Evolutionary conservation across 2,329 filamentous ascomycete genomes (phyloP).

Genomic region (Clarireedia paspali): DNA sequence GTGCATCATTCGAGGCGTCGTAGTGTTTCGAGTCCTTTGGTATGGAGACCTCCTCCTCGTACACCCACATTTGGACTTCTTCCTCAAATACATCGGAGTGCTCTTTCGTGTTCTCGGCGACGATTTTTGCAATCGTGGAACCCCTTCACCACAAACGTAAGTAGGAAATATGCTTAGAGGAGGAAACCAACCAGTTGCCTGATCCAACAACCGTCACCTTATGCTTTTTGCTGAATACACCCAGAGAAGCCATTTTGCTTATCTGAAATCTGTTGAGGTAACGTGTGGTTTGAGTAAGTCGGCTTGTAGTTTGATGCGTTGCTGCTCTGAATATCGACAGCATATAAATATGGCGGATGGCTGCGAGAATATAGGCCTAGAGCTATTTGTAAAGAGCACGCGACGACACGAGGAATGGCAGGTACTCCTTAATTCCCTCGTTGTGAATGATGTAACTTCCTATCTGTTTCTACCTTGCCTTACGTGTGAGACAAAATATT

Average conservation of each 20-base stretch:
- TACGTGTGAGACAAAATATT: no score
- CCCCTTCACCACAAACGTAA: conserved; percentile 51
- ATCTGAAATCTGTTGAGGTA: conserved; percentile 16
- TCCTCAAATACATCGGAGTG: conserved; percentile 77
- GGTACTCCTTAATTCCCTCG: no score
- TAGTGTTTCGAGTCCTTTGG: conserved; percentile 67
- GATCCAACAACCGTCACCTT: conserved; percentile 92
- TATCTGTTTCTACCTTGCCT: no score
- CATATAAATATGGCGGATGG: conserved; percentile 11
- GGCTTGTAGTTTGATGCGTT: conserved; percentile 16
- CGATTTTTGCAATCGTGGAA: conserved; percentile 93
- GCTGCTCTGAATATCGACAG: conserved; percentile 14
- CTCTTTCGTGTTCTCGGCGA: conserved; percentile 81
- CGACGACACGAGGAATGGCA: background rate
- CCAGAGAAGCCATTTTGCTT: conserved; percentile 31
- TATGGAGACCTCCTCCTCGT: conserved; percentile 79
- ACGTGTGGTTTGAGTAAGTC: conserved; percentile 16
- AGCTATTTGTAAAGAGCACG: background rate
- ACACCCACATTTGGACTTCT: conserved; percentile 98
- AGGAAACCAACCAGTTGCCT: conserved; percentile 72
- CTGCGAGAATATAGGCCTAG: no score
- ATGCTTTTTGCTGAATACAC: conserved; percentile 62
- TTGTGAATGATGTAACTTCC: no score
- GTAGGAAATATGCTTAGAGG: background rate
- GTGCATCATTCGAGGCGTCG: conserved; percentile 49